Evolutionary conservation across 331 rosid species (phyloP).

Genomic region (Quercus phellos): DNA sequence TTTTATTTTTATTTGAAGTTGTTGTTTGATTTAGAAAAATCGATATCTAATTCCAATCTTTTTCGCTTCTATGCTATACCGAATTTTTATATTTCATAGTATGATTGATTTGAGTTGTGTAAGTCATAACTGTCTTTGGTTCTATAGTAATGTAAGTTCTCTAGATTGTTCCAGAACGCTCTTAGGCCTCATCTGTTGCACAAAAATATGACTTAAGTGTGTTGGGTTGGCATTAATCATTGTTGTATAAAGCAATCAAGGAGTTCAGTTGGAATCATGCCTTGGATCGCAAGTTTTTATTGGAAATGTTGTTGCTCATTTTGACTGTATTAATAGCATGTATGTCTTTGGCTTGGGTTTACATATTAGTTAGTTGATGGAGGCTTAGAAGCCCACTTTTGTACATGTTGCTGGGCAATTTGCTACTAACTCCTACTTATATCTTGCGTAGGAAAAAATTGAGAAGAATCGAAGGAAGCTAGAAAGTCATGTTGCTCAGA

Average conservation of each 20-base stretch:
- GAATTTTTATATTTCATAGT: background rate
- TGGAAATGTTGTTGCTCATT: background rate
- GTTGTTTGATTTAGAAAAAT: background rate
- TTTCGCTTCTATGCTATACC: background rate
- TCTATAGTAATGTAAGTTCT: background rate
- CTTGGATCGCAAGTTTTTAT: background rate
- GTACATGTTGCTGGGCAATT: background rate
- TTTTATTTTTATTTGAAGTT: background rate
- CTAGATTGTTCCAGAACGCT: background rate
- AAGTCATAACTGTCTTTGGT: background rate
- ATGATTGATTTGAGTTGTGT: background rate
- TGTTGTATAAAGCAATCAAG: background rate
- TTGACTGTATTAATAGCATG: background rate
- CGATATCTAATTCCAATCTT: background rate
- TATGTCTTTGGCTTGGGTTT: background rate
- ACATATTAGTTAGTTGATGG: background rate
- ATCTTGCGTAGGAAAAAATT: conserved; percentile 57
- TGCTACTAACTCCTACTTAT: conserved; percentile 7
- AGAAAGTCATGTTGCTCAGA: conserved; percentile 36
- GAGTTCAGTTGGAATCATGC: background rate
- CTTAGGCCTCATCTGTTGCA: background rate
- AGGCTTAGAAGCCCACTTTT: conserved; percentile 17
- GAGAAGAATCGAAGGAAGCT: conserved; percentile 60
- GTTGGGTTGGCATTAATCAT: background rate
- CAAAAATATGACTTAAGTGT: background rate